These are phyloP conservation scores for Taphrina flavorubra DNA, from an alignment of 1,139 yeast genomes.

Conservation along the genomic window DNA sequence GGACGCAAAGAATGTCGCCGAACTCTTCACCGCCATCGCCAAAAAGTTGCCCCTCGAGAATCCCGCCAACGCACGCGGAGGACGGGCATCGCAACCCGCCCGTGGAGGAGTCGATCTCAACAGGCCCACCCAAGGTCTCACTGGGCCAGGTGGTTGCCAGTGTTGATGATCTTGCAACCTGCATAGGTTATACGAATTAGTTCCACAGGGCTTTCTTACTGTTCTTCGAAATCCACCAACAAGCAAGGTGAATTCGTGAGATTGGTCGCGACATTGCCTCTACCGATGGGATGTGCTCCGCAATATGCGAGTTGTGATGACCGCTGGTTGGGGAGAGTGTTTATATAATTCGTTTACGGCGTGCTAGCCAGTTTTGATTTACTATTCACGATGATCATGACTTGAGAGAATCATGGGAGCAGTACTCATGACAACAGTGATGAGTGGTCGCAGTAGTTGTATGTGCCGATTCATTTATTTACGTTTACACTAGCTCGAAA, in stretches of 20 bases:
- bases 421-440: too few species aligned
- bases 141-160: conserved; percentile 39
- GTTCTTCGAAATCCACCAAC: too few species aligned
- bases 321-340: conserved; percentile 3
- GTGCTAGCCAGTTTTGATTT: conserved; percentile 1
- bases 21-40: conserved; percentile 77
- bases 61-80: conserved; percentile 35
- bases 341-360: conserved; percentile 2
- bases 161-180: conserved; percentile 8
- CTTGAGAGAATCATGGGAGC: neutral
- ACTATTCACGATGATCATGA: neutral
- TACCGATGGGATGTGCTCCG: too few species aligned
- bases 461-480: neutral
- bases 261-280: too few species aligned
- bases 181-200: too few species aligned
- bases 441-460: neutral
- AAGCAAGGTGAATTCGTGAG: too few species aligned
- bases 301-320: too few species aligned
- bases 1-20: conserved; percentile 80
- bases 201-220: too few species aligned
- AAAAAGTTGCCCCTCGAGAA: conserved; percentile 37
- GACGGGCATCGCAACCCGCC: conserved; percentile 32
- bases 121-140: conserved; percentile 34
- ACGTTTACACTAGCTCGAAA: conserved; percentile 2
- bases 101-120: conserved; percentile 38